Evolutionary conservation across 2,329 filamentous ascomycete species (phyloP).

Genomic region (Capronia epimyces): DNA sequence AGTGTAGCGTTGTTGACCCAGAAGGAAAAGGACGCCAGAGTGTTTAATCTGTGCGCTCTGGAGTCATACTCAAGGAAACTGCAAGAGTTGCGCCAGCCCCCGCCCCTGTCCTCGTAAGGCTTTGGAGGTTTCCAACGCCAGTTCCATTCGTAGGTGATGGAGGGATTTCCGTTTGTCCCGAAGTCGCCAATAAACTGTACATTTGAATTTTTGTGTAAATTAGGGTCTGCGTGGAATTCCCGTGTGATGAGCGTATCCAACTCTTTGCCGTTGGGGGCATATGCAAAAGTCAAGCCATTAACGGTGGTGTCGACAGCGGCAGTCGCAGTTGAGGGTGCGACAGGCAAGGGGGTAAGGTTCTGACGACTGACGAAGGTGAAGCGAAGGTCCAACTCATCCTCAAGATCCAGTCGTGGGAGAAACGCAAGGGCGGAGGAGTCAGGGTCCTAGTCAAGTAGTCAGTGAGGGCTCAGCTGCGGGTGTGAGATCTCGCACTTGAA

Average conservation of each 20-base stretch:
- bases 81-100: conserved; percentile 93
- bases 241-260: conserved; percentile 89
- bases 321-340: conserved; percentile 47
- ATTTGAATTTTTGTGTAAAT: conserved; percentile 94
- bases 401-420: conserved; percentile 78
- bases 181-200: conserved; percentile 94
- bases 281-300: conserved; percentile 85
- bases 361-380: conserved; percentile 80
- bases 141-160: conserved; percentile 85
- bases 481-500: conserved; percentile 61
- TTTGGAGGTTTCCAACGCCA: conserved; percentile 97
- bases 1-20: conserved; percentile 70
- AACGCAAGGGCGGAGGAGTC: conserved; percentile 57
- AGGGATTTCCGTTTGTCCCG: conserved; percentile 72
- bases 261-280: conserved; percentile 77
- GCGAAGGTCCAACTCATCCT: conserved; percentile 87
- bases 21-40: conserved; percentile 87
- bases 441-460: conserved; percentile 59
- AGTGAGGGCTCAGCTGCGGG: conserved; percentile 10
- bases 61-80: conserved; percentile 98
- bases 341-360: conserved; percentile 44
- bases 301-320: conserved; percentile 64
- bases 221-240: conserved; percentile 95
- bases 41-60: conserved; percentile 79
- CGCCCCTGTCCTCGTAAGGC: conserved; percentile 69